A percentile compares a stretch with the other conserved stretches of the same genome.
Evolutionary conservation across 352 stramenopile genomes (phyloP).

Genomic region (Globisporangium perplexum): DNA sequence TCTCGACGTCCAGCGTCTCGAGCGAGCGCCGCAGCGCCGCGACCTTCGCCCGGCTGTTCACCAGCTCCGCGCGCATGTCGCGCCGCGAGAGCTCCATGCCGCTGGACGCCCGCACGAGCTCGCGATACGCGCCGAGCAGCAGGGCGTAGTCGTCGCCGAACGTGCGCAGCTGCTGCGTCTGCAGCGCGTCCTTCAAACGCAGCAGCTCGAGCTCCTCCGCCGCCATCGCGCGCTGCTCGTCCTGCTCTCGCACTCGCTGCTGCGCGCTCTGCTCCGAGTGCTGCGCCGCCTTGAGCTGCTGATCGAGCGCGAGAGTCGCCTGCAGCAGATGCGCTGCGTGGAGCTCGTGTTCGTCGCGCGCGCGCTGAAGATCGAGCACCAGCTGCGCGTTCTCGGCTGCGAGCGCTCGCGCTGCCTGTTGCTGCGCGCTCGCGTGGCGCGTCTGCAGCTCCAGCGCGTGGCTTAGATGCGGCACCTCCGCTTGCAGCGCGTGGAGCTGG

Average conservation of each 20-base stretch:
- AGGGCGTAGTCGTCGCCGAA: slow-evolving; percentile 19
- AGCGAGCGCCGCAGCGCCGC: slow-evolving; percentile 24
- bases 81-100: slow-evolving; percentile 27
- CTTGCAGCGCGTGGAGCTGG: slow-evolving; percentile 9
- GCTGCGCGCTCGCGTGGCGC: slow-evolving; percentile 18
- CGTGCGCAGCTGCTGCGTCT: slow-evolving; percentile 5
- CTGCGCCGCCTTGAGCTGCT: slow-evolving; percentile 11
- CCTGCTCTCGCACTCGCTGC: slow-evolving; percentile 5
- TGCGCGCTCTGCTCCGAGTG: not conserved
- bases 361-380: not conserved
- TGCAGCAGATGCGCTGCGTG: slow-evolving; percentile 32
- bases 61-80: slow-evolving; percentile 20
- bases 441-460: slow-evolving; percentile 16
- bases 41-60: slow-evolving; percentile 25
- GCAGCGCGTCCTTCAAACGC: slow-evolving; percentile 7
- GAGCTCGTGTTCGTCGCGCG: slow-evolving; percentile 18
- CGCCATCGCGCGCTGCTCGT: slow-evolving; percentile 10
- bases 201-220: slow-evolving; percentile 10
- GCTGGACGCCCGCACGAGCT: slow-evolving; percentile 15
- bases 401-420: slow-evolving; percentile 22
- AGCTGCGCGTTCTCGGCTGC: slow-evolving; percentile 4
- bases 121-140: slow-evolving; percentile 13
- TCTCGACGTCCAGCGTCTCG: slow-evolving; percentile 21
- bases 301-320: slow-evolving; percentile 18
- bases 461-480: slow-evolving; percentile 8